Percentiles rank a stretch among this genome's conserved stretches.
phyloP scores from a whole-genome alignment of 306 rosid genomes.

The Dicorynia guianensis region DNA sequence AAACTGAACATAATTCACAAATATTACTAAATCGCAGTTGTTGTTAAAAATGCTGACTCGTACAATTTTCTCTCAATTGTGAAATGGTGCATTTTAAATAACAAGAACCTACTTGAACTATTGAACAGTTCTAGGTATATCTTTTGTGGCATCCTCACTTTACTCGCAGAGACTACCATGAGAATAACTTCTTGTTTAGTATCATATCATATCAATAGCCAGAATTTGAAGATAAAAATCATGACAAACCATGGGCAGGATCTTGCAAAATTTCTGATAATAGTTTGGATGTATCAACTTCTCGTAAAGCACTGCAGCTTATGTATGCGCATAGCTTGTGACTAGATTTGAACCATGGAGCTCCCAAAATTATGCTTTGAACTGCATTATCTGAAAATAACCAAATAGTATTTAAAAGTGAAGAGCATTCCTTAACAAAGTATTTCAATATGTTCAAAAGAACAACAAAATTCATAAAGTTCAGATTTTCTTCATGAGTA shows the following conservation, averaged over 20 bases:
- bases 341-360: constrained; percentile 89
- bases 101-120: neutral
- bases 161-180: neutral
- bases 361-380: constrained; percentile 68
- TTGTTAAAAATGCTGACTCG: neutral
- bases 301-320: constrained; percentile 83
- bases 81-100: neutral
- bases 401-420: neutral
- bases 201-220: constrained; percentile 5
- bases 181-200: neutral
- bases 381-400: constrained; percentile 60
- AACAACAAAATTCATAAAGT: neutral
- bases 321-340: constrained; percentile 79
- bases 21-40: neutral
- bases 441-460: neutral
- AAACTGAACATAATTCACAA: neutral
- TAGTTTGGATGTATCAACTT: constrained; percentile 78
- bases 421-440: neutral
- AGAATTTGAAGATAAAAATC: constrained; percentile 2
- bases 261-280: constrained; percentile 65
- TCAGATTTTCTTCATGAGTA: neutral
- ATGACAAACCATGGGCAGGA: constrained; percentile 46
- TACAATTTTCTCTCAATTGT: neutral
- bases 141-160: neutral
- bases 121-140: neutral